These are phyloP conservation scores for Aspergillus campestris DNA, from an alignment of 495 filamentous ascomycete species.

Conservation along the genomic window DNA sequence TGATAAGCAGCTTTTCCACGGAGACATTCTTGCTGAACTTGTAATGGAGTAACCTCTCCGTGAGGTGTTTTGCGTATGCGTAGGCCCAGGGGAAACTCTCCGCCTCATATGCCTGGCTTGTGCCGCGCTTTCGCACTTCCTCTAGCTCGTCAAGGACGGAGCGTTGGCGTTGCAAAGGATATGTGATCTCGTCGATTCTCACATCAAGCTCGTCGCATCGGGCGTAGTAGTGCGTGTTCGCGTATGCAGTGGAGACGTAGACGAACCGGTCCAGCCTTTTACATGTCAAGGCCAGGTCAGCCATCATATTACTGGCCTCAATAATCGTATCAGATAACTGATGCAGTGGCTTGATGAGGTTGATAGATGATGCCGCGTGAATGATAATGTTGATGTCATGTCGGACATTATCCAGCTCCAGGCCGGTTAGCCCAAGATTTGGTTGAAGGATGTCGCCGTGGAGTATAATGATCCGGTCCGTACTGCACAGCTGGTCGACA, in stretches of 20 bases:
- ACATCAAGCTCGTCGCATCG: not conserved
- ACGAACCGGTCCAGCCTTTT: conserved; percentile 10
- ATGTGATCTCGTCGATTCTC: conserved; percentile 2
- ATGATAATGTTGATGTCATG: conserved; percentile 10
- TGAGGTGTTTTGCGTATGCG: conserved; percentile 14
- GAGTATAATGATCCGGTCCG: not conserved
- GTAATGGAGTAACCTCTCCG: conserved; percentile 9
- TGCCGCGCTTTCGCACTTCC: conserved; percentile 1
- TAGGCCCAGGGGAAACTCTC: conserved; percentile 17
- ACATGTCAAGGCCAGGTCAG: not conserved
- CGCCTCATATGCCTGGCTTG: conserved; percentile 1
- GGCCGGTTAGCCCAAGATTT: not conserved
- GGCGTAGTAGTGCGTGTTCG: conserved; percentile 8
- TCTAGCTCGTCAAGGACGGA: not conserved
- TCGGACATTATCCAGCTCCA: not conserved
- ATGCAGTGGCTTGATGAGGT: conserved; percentile 3
- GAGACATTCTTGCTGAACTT: not conserved
- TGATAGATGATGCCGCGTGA: conserved; percentile 19
- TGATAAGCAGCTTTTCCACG: conserved; percentile 7
- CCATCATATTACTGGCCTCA: not conserved
- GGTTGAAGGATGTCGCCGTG: conserved; percentile 5
- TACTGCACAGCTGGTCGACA: not conserved
- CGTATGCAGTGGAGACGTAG: conserved; percentile 15
- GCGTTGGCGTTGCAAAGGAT: not conserved
- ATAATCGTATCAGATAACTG: conserved; percentile 4